A percentile compares a stretch with the other conserved stretches of the same genome.
These are phyloP conservation scores for Guyanaporus albipodus DNA, from an alignment of 768 basidiomycete genomes.

Conservation along the genomic window DNA sequence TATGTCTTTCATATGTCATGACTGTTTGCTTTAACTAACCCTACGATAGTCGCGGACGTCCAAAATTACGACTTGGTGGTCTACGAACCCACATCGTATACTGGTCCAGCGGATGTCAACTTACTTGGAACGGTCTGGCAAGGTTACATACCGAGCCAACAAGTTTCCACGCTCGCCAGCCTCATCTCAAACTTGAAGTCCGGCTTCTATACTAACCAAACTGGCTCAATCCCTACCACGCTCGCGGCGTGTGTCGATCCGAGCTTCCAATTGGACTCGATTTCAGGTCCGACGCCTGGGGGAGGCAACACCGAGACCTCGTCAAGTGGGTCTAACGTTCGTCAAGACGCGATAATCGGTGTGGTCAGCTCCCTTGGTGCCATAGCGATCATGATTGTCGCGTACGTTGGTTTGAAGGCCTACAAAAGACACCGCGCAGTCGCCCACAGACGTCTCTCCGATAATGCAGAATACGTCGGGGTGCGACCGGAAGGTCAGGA, in stretches of 20 bases:
- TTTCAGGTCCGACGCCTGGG: slow-evolving; percentile 38
- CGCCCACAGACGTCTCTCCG: slow-evolving; percentile 69
- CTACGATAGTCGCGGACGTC: slow-evolving; percentile 37
- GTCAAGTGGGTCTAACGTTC: slow-evolving; percentile 34
- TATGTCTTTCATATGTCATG: slow-evolving; percentile 27
- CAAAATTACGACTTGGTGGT: slow-evolving; percentile 61
- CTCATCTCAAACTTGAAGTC: slow-evolving; percentile 62
- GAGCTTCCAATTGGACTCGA: slow-evolving; percentile 53
- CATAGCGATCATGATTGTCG: slow-evolving; percentile 67
- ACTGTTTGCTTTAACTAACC: slow-evolving; percentile 23
- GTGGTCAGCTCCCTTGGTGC: slow-evolving; percentile 82
- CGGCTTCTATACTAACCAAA: slow-evolving; percentile 56
- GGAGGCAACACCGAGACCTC: slow-evolving; percentile 16
- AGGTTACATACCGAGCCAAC: slow-evolving; percentile 56
- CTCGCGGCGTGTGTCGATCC: slow-evolving; percentile 71
- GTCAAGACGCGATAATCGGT: slow-evolving; percentile 87
- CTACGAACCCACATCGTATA: slow-evolving; percentile 59
- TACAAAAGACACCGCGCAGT: slow-evolving; percentile 63
- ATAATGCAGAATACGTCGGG: slow-evolving; percentile 40
- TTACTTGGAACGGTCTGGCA: slow-evolving; percentile 67
- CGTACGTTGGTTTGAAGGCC: slow-evolving; percentile 67
- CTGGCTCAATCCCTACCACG: slow-evolving; percentile 40
- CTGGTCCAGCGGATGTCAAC: slow-evolving; percentile 40
- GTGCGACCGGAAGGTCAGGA: slow-evolving; percentile 61
- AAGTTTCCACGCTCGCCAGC: slow-evolving; percentile 58